Evolutionary conservation across 2,329 filamentous ascomycete genomes (phyloP).

Genomic region (Fusarium lateritium): DNA sequence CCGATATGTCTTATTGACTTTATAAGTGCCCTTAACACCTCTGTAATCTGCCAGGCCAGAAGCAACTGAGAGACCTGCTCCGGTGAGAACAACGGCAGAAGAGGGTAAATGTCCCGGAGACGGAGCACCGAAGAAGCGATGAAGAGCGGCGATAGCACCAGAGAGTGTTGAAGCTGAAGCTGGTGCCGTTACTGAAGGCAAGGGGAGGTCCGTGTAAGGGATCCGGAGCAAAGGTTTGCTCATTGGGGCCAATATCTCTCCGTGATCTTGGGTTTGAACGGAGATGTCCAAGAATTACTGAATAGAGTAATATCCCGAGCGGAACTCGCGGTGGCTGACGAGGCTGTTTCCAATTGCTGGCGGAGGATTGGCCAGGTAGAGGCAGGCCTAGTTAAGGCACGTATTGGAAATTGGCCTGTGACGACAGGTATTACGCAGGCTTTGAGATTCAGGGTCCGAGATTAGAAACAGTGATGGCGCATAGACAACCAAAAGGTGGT

Average conservation of each 20-base stretch:
- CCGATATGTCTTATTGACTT: constrained; percentile 88
- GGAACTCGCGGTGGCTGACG: constrained; percentile 15
- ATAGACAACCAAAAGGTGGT: constrained; percentile 11
- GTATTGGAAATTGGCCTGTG: constrained; percentile 1
- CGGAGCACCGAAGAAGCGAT: constrained; percentile 79
- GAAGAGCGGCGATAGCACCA: constrained; percentile 83
- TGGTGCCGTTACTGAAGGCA: constrained; percentile 82
- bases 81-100: constrained; percentile 72
- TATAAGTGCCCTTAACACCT: constrained; percentile 90
- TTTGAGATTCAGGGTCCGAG: background rate
- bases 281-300: constrained; percentile 7
- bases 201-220: constrained; percentile 88
- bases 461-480: constrained; percentile 17
- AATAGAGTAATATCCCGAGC: background rate
- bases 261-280: background rate
- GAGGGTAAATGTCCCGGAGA: constrained; percentile 64
- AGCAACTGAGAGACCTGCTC: constrained; percentile 93
- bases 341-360: constrained; percentile 41
- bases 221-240: constrained; percentile 85
- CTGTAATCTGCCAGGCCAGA: constrained; percentile 95
- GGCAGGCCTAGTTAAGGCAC: background rate
- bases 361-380: constrained; percentile 28
- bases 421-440: constrained; percentile 10
- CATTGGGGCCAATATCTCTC: constrained; percentile 59
- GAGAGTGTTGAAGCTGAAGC: constrained; percentile 76